Evolutionary conservation across 2,329 filamentous ascomycete genomes (phyloP).

Genomic region (Metarhizium robertsii): DNA sequence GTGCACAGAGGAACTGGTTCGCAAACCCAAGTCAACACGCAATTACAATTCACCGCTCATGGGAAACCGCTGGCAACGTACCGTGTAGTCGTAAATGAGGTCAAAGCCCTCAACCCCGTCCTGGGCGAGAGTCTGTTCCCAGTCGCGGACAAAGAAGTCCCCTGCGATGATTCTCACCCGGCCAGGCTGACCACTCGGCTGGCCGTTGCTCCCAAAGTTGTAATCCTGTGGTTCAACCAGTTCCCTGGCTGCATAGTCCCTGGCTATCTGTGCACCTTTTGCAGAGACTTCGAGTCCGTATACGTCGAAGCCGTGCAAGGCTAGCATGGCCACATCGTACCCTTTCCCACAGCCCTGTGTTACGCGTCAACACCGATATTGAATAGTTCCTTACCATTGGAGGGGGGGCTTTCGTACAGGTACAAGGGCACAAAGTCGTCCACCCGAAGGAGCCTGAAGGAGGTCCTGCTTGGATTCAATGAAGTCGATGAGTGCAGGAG

Average conservation of each 20-base stretch:
- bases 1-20: conserved; percentile 2
- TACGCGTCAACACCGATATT: background rate
- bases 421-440: conserved; percentile 1
- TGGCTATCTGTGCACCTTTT: conserved; percentile 4
- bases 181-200: background rate
- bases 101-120: conserved; percentile 1
- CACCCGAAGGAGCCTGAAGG: background rate
- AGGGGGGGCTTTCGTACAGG: background rate
- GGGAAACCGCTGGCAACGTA: background rate
- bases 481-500: conserved; percentile 4
- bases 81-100: conserved; percentile 6
- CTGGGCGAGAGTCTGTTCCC: background rate
- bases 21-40: background rate
- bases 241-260: background rate
- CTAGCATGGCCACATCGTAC: conserved; percentile 7
- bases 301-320: conserved; percentile 5
- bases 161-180: conserved; percentile 1
- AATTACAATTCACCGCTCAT: background rate
- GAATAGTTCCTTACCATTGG: background rate
- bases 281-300: conserved; percentile 5
- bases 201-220: background rate
- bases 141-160: conserved; percentile 4
- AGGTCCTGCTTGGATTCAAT: background rate
- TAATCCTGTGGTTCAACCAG: background rate
- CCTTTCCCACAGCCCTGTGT: conserved; percentile 4